Conservation (phyloP, 768 basidiomycete genomes). For the Agaricus blazei region DNA sequence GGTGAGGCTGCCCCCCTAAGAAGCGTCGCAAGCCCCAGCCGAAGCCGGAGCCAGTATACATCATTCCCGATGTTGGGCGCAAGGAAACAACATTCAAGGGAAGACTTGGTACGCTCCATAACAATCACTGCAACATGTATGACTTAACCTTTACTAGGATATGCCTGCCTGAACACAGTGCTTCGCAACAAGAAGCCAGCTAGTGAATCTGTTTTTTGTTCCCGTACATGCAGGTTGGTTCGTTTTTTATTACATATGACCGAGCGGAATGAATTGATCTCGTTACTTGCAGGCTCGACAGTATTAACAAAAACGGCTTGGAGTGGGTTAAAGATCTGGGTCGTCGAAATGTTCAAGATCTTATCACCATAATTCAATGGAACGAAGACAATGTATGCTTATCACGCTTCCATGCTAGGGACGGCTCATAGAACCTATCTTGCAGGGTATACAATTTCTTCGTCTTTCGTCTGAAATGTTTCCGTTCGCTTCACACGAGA, state of each 20-base stretch:
- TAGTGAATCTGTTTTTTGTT: conserved; percentile 66
- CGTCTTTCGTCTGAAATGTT: conserved; percentile 91
- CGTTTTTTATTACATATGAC: neutral
- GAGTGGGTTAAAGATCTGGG: conserved; percentile 83
- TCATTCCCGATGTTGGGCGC: conserved; percentile 67
- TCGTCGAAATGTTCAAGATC: conserved; percentile 66
- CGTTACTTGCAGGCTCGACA: conserved; percentile 50
- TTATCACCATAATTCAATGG: conserved; percentile 79
- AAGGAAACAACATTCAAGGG: conserved; percentile 70
- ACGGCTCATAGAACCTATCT: neutral
- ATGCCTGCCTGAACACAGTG: conserved; percentile 86
- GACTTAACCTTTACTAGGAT: conserved; percentile 33
- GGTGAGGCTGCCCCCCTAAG: conserved; percentile 7
- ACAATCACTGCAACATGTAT: neutral
- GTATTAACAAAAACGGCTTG: conserved; percentile 74
- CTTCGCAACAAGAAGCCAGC: conserved; percentile 68
- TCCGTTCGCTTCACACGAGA: conserved; percentile 81
- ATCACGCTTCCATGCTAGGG: neutral
- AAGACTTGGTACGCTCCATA: conserved; percentile 37
- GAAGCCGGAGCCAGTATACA: conserved; percentile 49
- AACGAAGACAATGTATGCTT: conserved; percentile 72
- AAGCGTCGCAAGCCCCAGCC: conserved; percentile 17
- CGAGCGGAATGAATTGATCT: neutral
- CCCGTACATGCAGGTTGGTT: conserved; percentile 55
- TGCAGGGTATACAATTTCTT: conserved; percentile 75